Evolutionary conservation across 2,329 filamentous ascomycete genomes (phyloP).

Genomic region (Clonostachys solani): DNA sequence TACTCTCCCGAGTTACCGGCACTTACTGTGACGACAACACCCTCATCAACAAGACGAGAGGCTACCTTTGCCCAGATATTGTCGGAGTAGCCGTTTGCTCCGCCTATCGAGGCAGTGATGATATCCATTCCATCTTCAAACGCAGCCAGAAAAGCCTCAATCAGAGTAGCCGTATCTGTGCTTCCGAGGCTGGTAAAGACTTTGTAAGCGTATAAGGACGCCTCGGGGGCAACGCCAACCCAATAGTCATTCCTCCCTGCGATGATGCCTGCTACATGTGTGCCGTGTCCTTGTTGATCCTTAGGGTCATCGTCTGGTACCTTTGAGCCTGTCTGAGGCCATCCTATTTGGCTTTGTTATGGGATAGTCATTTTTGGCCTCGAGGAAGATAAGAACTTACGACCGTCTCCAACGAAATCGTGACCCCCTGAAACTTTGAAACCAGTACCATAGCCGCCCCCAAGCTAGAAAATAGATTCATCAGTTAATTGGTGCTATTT

Average conservation of each 20-base stretch:
- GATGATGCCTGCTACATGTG: constrained; percentile 22
- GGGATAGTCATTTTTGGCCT: neutral
- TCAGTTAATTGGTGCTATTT: neutral
- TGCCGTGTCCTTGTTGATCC: constrained; percentile 17
- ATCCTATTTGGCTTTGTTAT: neutral
- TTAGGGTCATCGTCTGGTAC: constrained; percentile 16
- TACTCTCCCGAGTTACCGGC: constrained; percentile 35
- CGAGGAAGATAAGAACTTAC: constrained; percentile 1
- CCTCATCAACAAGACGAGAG: constrained; percentile 22
- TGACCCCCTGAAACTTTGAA: constrained; percentile 16
- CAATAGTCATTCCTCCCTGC: constrained; percentile 15
- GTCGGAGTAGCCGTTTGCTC: constrained; percentile 17
- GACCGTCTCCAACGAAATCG: constrained; percentile 12
- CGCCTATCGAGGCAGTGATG: constrained; percentile 24
- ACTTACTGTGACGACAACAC: constrained; percentile 34
- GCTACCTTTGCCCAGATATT: constrained; percentile 23
- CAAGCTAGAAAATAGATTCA: constrained; percentile 7
- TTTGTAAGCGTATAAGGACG: constrained; percentile 18
- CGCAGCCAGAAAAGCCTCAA: constrained; percentile 26
- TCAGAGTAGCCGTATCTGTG: constrained; percentile 18
- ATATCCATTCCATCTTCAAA: constrained; percentile 20
- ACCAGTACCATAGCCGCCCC: constrained; percentile 13
- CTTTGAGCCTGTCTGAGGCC: neutral
- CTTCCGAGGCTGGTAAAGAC: constrained; percentile 12
- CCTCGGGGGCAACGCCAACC: constrained; percentile 19